Evolutionary conservation across 176 grass and related monocot genomes (phyloP), one percentile per base, ranked within the genome.

Genomic region (Aechmea fasciata): DNA sequence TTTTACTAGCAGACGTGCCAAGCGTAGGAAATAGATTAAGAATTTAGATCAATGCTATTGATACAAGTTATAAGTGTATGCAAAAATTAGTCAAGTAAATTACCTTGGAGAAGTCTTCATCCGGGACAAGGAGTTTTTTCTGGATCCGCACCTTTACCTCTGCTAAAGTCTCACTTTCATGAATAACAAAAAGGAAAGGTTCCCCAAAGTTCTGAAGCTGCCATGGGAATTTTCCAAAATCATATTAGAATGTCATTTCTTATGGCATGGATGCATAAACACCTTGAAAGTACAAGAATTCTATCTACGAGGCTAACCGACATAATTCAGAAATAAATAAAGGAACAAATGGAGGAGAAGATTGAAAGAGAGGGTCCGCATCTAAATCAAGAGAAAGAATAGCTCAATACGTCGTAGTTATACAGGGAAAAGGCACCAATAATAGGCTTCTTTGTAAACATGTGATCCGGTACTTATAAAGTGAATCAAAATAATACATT

Each of bases 101-200:
- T 66, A 99, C 94, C 94, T 99, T 99, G 18, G 82, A 82, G 67
- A 99, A 99, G 69, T 99, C 94, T 49, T 99, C 94, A 67, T 83
- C 67, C 9, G 70, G 50, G 64, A 90, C 69, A 51, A 78, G 79
- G 2, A 99, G 84, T 87, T 99, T 99, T 79, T 65, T 88, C 67
- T 93, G 87, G 81, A 99, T 87, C 33, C 84, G 84, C 14, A 47
- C 74, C 78, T 90, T 99, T 13, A 88, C 77, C 75, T 90, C 81
- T 10, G 82, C 84, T 85, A 99, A 80, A 65, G 82, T 93, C 72
- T 99, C 94, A 63, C 84, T 78, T 90, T 99, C 94, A 78, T 47
- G 84, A 74, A 93, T 79, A 19, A 88, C 77, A 73, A 90, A 65
- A 48, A 85, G 79, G 76, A 99, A 99, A 15, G 94, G 94, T 73